Evolutionary conservation across 108 stramenopile species (phyloP).

Genomic region (Stephanodiscus triporus): DNA sequence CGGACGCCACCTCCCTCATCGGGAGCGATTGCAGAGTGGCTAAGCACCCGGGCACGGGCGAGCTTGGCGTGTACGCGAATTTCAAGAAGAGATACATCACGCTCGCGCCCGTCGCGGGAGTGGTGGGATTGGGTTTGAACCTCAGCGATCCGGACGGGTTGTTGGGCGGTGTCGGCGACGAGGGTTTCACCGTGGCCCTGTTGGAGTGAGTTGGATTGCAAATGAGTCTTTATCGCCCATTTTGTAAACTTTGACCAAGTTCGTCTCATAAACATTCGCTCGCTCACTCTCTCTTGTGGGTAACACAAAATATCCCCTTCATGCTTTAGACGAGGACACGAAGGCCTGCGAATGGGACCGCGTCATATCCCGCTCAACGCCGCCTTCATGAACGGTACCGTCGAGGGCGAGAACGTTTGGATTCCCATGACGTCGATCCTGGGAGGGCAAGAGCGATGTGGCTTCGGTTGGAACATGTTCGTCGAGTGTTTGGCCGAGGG

Average conservation of each 20-base stretch:
- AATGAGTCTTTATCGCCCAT: background rate
- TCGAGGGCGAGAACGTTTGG: conserved; percentile 98
- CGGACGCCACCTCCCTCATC: conserved; percentile 96
- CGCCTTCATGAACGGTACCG: conserved; percentile 98
- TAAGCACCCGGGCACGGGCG: conserved; percentile 80
- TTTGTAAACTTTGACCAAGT: background rate
- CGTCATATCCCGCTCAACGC: conserved; percentile 92
- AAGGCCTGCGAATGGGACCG: conserved; percentile 91
- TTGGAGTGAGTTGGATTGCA: conserved; percentile 74
- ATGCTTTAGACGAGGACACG: conserved; percentile 77
- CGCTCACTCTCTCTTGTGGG: background rate
- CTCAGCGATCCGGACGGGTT: conserved; percentile 92
- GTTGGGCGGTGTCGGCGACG: conserved; percentile 88
- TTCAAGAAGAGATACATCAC: conserved; percentile 99
- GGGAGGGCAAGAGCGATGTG: conserved; percentile 95
- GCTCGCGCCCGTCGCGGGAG: conserved; percentile 96
- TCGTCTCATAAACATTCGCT: background rate
- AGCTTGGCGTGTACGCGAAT: conserved; percentile 90
- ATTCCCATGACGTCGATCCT: conserved; percentile 96
- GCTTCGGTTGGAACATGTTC: conserved; percentile 99
- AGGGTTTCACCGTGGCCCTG: conserved; percentile 95
- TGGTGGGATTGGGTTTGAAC: conserved; percentile 95
- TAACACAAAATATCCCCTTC: background rate
- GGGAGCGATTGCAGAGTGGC: conserved; percentile 88
- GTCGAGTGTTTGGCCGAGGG: conserved; percentile 99